A percentile compares a stretch with the other conserved stretches of the same genome.
Conservation (phyloP, 768 basidiomycete species). For the Rhizopogon vinicolor region DNA sequence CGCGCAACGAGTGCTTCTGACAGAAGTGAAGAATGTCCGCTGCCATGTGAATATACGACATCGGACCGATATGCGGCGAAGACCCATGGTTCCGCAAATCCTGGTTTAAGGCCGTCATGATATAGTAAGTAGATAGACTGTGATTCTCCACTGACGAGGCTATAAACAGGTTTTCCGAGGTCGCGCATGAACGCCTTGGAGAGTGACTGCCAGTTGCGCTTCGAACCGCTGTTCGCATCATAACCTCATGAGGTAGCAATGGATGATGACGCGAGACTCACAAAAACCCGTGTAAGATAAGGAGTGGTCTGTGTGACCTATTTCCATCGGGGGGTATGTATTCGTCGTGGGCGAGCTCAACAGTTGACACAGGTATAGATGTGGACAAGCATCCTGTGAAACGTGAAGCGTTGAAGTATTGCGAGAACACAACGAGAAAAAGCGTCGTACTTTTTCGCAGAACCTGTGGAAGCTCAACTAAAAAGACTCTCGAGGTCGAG, state of each 20-base stretch:
- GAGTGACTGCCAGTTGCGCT: conserved; percentile 85
- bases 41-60: conserved; percentile 79
- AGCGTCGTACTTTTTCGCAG: not conserved
- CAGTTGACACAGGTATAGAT: conserved; percentile 8
- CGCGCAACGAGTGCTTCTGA: conserved; percentile 41
- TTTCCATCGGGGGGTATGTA: conserved; percentile 23
- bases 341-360: conserved; percentile 28
- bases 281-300: conserved; percentile 67
- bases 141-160: conserved; percentile 43
- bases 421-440: not conserved
- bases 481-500: not conserved
- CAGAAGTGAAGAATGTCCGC: conserved; percentile 71
- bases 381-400: conserved; percentile 18
- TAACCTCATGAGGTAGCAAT: conserved; percentile 1
- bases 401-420: not conserved
- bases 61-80: conserved; percentile 70
- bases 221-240: conserved; percentile 58
- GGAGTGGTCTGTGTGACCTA: conserved; percentile 36
- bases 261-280: conserved; percentile 24
- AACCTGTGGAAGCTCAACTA: too few relatives aligned
- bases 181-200: conserved; percentile 69
- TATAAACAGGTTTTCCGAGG: conserved; percentile 65
- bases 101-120: conserved; percentile 29
- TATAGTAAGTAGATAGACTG: not conserved
- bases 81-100: conserved; percentile 89